Base-by-base conservation (phyloP, 2,329 filamentous ascomycete species). In the Cordyceps pruinosa region DNA sequence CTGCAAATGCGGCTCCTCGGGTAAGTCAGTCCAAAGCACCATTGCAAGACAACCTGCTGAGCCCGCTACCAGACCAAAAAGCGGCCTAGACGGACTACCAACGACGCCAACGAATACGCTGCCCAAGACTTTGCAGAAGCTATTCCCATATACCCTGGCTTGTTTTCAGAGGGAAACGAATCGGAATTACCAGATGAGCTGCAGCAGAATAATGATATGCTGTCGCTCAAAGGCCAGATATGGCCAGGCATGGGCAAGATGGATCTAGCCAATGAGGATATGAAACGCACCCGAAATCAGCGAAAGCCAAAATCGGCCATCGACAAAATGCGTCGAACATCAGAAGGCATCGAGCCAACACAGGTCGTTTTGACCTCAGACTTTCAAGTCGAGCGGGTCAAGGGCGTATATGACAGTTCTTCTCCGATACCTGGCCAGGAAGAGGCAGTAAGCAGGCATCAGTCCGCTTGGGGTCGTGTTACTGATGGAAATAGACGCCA, bases 161-260 rank as follows among this genome's bases (percentile, higher is more conserved):
- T 70, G 15, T 65, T 65, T 25, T 57, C 64, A 5, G 62, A 67
- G 1, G 65, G 68, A 7, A 62, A 68, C 37, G 66, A 72, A n/a
- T 35, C 56, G 8, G 68, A 68, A 15, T 32, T 61, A 17, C 64
- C 59, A 12, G 70, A 72, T 5, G 68, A 69, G 5, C 61, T 64
- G 25, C 58, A 63, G 17, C 48, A 57, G 2, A 60, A 58, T 30
- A 57, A 62, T 30, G 72, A 74, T 28, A 68, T 66, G 59, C 60
- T 74, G 60, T 66, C 70, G 12, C 77, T 91, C 54, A 92, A 92
- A 69, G 88, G 88, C 2, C 75, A 86, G n/a, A 75, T 83, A 47
- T 90, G 85, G 78, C 85, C 86, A 3, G 89, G 89, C 19, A 92
- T 92, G 88, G 81, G 83, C 54, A 78, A 90, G n/a, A 91, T 92